Evolutionary conservation across 345 rosid genomes (phyloP).

Genomic region (Pistacia vera): DNA sequence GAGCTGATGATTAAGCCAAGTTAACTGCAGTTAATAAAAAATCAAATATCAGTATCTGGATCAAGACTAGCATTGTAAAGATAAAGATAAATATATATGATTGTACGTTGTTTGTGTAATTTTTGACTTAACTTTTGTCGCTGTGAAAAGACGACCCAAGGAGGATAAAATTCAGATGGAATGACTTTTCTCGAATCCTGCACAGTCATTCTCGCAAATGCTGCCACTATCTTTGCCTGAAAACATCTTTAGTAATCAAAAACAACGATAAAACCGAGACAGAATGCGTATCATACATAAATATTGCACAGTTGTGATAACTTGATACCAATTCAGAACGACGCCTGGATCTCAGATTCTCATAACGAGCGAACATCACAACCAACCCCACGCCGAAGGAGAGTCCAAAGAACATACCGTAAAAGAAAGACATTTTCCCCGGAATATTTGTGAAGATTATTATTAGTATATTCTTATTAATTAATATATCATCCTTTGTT

Average conservation of each 20-base stretch:
- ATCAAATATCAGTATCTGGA: constrained; percentile 24
- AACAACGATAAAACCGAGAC: constrained; percentile 1
- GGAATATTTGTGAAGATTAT: not conserved
- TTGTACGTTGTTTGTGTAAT: not conserved
- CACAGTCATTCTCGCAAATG: constrained; percentile 88
- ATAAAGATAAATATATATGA: not conserved
- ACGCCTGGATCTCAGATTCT: constrained; percentile 51
- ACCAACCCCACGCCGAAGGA: constrained; percentile 57
- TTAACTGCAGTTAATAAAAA: constrained; percentile 52
- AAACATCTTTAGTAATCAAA: not conserved
- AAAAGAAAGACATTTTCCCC: constrained; percentile 46
- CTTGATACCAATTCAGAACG: constrained; percentile 55
- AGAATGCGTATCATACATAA: not conserved
- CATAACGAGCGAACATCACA: constrained; percentile 60
- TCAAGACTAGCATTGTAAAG: not conserved
- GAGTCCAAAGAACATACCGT: constrained; percentile 55
- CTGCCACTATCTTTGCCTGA: constrained; percentile 74
- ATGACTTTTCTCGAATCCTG: constrained; percentile 81
- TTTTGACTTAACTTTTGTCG: constrained; percentile 66
- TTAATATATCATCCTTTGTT: too few species aligned
- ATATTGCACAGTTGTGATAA: not conserved
- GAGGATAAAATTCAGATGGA: constrained; percentile 64
- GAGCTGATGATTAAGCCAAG: constrained; percentile 82
- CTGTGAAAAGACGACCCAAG: constrained; percentile 86
- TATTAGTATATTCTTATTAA: too few species aligned